Percentiles rank a stretch among this genome's conserved stretches.
These are phyloP conservation scores for Blastosporella zonata DNA, from an alignment of 1,284 basidiomycete species.

Conservation along the genomic window DNA sequence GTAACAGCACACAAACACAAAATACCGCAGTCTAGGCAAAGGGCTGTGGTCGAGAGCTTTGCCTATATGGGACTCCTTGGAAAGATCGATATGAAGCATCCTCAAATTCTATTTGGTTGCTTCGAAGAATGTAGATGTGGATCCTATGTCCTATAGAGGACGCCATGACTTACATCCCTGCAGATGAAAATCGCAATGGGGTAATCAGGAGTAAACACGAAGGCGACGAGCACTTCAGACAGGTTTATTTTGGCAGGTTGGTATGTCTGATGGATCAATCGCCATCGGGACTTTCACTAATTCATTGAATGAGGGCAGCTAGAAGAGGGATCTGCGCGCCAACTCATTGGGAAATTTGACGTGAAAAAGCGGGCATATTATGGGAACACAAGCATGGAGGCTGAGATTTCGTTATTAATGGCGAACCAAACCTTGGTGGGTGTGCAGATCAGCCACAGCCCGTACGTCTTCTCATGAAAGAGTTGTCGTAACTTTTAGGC, in stretches of 20 bases:
- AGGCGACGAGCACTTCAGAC: slow-evolving; percentile 64
- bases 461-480: background rate
- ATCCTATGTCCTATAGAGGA: background rate
- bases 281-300: slow-evolving; percentile 7
- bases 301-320: slow-evolving; percentile 42
- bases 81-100: slow-evolving; percentile 79
- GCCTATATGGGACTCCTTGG: slow-evolving; percentile 84
- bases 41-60: slow-evolving; percentile 77
- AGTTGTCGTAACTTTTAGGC: slow-evolving; percentile 46
- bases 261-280: slow-evolving; percentile 49
- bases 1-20: slow-evolving; percentile 77
- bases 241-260: slow-evolving; percentile 82
- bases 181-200: slow-evolving; percentile 50
- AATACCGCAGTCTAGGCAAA: slow-evolving; percentile 64
- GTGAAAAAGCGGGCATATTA: slow-evolving; percentile 91
- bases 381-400: slow-evolving; percentile 98
- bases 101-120: slow-evolving; percentile 76
- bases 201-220: slow-evolving; percentile 47
- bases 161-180: background rate
- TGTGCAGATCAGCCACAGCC: background rate
- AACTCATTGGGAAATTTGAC: slow-evolving; percentile 69
- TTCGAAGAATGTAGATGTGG: slow-evolving; percentile 82
- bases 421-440: slow-evolving; percentile 88
- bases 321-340: slow-evolving; percentile 68
- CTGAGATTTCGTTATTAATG: slow-evolving; percentile 93